phyloP scores from a whole-genome alignment of 2,329 filamentous ascomycete genomes.

The Stagonosporopsis chrysanthemi region DNA sequence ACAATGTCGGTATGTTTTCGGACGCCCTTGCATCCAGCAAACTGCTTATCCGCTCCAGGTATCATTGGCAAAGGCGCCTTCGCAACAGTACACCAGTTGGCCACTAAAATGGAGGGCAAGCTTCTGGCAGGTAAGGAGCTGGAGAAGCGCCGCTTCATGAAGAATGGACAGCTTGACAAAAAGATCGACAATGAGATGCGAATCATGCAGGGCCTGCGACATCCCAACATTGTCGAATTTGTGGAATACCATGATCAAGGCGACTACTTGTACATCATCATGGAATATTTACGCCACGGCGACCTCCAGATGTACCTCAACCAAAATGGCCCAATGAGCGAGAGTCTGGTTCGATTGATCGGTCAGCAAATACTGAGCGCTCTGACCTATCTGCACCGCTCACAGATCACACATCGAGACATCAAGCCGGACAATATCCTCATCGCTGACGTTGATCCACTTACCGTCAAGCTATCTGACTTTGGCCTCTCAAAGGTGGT shows the following conservation, averaged over 20 bases:
- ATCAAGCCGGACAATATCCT: slow-evolving; percentile 99
- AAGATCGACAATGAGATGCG: slow-evolving; percentile 97
- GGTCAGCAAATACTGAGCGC: slow-evolving; percentile 80
- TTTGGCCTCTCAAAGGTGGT: slow-evolving; percentile 97
- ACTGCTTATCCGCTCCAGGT: slow-evolving; percentile 48
- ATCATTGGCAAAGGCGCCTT: slow-evolving; percentile 93
- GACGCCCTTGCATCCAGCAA: not conserved
- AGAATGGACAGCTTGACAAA: slow-evolving; percentile 86
- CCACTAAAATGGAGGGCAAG: slow-evolving; percentile 81
- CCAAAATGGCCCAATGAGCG: slow-evolving; percentile 68
- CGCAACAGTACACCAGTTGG: slow-evolving; percentile 89
- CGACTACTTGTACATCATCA: slow-evolving; percentile 89
- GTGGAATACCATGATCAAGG: slow-evolving; percentile 86
- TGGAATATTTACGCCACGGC: slow-evolving; percentile 87
- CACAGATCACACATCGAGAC: slow-evolving; percentile 95
- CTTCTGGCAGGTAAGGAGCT: slow-evolving; percentile 93
- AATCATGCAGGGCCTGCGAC: slow-evolving; percentile 86
- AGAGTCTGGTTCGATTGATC: slow-evolving; percentile 74
- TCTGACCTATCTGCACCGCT: slow-evolving; percentile 82
- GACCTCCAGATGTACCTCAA: slow-evolving; percentile 80
- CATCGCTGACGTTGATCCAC: slow-evolving; percentile 74
- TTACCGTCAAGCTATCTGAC: slow-evolving; percentile 90
- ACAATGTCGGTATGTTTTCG: slow-evolving; percentile 63
- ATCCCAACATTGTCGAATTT: slow-evolving; percentile 91
- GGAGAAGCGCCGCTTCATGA: slow-evolving; percentile 91